Evolutionary conservation across 768 basidiomycete species (phyloP), one percentile per base, ranked within the genome.

Genomic region (Suillus americanus): DNA sequence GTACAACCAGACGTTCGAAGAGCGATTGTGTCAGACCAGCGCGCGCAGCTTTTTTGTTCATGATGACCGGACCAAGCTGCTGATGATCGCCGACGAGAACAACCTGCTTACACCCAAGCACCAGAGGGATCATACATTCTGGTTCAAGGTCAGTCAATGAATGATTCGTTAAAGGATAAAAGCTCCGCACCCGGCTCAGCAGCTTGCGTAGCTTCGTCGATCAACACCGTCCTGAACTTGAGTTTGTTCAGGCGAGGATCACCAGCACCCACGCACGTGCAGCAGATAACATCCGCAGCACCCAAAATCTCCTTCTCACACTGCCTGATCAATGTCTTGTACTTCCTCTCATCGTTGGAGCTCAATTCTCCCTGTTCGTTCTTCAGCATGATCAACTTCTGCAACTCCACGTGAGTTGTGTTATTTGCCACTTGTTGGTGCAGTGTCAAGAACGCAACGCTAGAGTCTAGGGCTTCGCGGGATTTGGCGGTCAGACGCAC

Each of bases 11-110:
- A 53, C 97, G 91, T 75, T 99, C 97, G 70, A 99, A 99, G 23
- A 99, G 88, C 0, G 97, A 99, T 73, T 99, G 97, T 0, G 96
- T 98, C 45, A 99, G 85, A 23, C 97, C 97, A 5, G 97, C 97
- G n/a, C 95, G 92, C 2, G 97, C 97, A 0, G 97, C 97, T 74
- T 99, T 99, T 86, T 99, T 99, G 86, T 99, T 99, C 97, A 99
- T 99, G 75, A 99, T 98, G 71, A 99, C 97, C 8, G 97, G 97
- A 1, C 97, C 97, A 59, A 99, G 89, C 84, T 99, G 97, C 68
- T 80, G 94, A 76, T 97, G 93, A 79, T 98, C 97, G 61, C 97
- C 97, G 62, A 99, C 97, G 46, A 99, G 86, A 33, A 99, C 97
- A 62, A 95, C 95, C 73, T 99, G 97, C 77, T 99, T 99, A 75